These are phyloP conservation scores for Ettlia oleoabundans DNA, from an alignment of 139 green algal species.

Conservation along the genomic window DNA sequence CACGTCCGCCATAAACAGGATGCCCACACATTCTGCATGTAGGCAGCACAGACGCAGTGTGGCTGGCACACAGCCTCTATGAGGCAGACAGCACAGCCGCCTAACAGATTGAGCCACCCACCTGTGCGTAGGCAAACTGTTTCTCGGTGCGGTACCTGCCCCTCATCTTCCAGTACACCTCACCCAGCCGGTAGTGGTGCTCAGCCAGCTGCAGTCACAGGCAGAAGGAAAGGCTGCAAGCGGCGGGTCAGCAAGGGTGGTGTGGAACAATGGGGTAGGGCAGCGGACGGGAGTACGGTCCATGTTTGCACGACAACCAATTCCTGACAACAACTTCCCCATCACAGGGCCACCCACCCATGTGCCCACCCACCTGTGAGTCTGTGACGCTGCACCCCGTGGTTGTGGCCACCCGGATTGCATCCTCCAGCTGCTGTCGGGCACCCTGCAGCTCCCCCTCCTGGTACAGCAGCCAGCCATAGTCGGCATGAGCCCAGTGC, in stretches of 20 bases:
- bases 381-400: slow-evolving; percentile 20
- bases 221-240: not conserved
- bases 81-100: too few species aligned
- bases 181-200: slow-evolving; percentile 60
- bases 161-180: slow-evolving; percentile 63
- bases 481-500: slow-evolving; percentile 81
- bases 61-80: too few species aligned
- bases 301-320: too few species aligned
- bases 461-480: slow-evolving; percentile 76
- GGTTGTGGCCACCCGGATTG: slow-evolving; percentile 5
- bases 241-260: too few species aligned
- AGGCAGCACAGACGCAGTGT: too few species aligned
- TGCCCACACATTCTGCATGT: too few species aligned
- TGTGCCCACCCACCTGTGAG: slow-evolving; percentile 15
- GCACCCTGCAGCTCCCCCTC: slow-evolving; percentile 61
- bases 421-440: slow-evolving; percentile 51
- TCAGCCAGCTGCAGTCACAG: slow-evolving; percentile 52
- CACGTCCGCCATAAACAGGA: too few species aligned
- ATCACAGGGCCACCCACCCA: not conserved
- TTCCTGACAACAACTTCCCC: not conserved
- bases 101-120: too few species aligned
- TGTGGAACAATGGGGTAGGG: too few species aligned
- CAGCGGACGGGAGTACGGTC: too few species aligned
- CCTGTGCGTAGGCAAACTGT: slow-evolving; percentile 50
- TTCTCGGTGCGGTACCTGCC: slow-evolving; percentile 46